Conservation (phyloP, 176 grass and related monocot species). For the Phyllostachys edulis region DNA sequence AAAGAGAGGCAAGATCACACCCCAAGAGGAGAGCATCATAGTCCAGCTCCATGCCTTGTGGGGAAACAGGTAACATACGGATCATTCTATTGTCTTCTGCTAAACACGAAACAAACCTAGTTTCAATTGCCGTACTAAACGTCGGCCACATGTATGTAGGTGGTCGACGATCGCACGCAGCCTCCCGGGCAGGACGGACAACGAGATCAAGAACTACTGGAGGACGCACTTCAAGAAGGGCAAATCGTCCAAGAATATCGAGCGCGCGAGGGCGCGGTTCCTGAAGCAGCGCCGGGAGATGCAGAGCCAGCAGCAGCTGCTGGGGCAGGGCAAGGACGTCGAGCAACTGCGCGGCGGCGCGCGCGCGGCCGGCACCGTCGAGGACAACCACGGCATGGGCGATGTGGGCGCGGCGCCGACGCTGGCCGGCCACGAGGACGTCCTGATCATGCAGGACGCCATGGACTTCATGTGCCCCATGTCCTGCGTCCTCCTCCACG, state of each 20-base stretch:
- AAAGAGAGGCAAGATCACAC: slow-evolving; percentile 77
- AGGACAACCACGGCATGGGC: not conserved
- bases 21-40: slow-evolving; percentile 77
- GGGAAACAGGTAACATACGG: slow-evolving; percentile 64
- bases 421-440: slow-evolving; percentile 9
- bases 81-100: not conserved
- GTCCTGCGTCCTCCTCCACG: slow-evolving; percentile 43
- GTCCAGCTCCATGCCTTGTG: slow-evolving; percentile 83
- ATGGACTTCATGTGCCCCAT: slow-evolving; percentile 56
- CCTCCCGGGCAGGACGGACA: slow-evolving; percentile 94
- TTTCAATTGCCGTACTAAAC: not conserved
- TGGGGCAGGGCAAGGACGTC: not conserved
- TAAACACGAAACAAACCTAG: not conserved
- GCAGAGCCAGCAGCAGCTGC: slow-evolving; percentile 27
- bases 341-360: not conserved
- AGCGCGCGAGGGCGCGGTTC: slow-evolving; percentile 61
- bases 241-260: slow-evolving; percentile 80
- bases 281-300: slow-evolving; percentile 53
- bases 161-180: slow-evolving; percentile 91
- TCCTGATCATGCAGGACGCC: slow-evolving; percentile 45
- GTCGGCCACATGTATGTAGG: slow-evolving; percentile 21
- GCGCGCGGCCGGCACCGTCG: not conserved
- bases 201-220: slow-evolving; percentile 99
- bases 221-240: slow-evolving; percentile 90
- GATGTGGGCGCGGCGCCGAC: not conserved